Evolutionary conservation across 441 rosid species (phyloP).

Genomic region (Croton setiger): DNA sequence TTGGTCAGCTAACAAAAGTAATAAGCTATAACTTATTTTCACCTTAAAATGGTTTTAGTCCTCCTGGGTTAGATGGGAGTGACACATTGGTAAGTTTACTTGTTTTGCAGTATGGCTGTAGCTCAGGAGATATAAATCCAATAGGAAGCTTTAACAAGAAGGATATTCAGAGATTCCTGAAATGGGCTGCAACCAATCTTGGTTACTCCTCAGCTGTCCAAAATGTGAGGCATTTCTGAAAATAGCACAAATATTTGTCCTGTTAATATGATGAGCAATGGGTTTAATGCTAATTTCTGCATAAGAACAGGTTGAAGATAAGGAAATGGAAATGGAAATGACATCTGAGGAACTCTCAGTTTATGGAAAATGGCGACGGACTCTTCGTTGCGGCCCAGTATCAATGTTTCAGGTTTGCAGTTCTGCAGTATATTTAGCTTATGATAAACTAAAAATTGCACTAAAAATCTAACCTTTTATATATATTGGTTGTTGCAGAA

Average conservation of each 20-base stretch:
- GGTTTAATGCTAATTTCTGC: slow-evolving; percentile 1
- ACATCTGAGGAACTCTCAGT: slow-evolving; percentile 86
- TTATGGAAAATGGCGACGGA: slow-evolving; percentile 72
- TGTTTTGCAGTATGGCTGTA: slow-evolving; percentile 78
- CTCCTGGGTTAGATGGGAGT: too few relatives aligned
- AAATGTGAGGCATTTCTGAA: slow-evolving; percentile 80
- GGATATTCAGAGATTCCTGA: slow-evolving; percentile 75
- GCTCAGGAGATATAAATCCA: slow-evolving; percentile 94
- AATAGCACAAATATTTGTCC: too few relatives aligned
- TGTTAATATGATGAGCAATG: too few relatives aligned
- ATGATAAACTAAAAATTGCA: too few relatives aligned
- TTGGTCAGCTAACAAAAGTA: slow-evolving; percentile 94
- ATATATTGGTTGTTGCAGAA: slow-evolving; percentile 43
- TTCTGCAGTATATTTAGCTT: too few relatives aligned
- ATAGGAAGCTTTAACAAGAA: slow-evolving; percentile 88
- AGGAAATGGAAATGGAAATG: slow-evolving; percentile 87
- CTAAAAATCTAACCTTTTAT: neutral
- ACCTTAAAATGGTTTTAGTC: neutral
- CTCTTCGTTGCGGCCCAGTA: slow-evolving; percentile 83
- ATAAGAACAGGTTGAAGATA: slow-evolving; percentile 68
- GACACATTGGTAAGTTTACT: slow-evolving; percentile 9
- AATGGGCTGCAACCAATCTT: slow-evolving; percentile 86
- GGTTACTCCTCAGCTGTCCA: slow-evolving; percentile 91
- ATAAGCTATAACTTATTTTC: too few relatives aligned
- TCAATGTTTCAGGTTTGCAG: slow-evolving; percentile 88